Base-by-base conservation (phyloP, 345 rosid genomes). In the Corymbia maculata region DNA sequence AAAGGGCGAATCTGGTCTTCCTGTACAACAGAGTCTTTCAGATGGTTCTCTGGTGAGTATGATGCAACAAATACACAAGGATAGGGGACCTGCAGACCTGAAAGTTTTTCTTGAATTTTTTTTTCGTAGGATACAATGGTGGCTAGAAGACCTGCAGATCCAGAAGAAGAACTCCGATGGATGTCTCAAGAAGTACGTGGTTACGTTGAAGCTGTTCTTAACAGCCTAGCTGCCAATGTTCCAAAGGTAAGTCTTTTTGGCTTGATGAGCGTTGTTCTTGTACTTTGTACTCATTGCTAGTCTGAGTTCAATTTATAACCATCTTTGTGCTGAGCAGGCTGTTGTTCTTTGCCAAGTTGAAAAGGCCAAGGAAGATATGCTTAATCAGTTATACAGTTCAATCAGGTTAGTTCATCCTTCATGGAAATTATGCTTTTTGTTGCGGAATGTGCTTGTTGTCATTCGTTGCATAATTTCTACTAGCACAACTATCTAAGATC, bases 131-230 rank as follows among this genome's bases (percentile, higher is more conserved):
- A 97, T 92, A 94, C 96, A 88, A 96, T 97, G 98, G 95, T 92
- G 95, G 95, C 92, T 87, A 94, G 98, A 92, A 95, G 94, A 91
- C 99, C 99, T 2, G 94, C 94, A 59, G 99, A 98, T 88, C 99
- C 99, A 59, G 99, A 98, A 93, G 99, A 98, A 91, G 99, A 98
- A 91, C 98, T 98, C 42, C 92, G 98, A 80, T 98, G 99, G 99
- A 98, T 98, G 99, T 94, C 99, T 51, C 99, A 98, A 90, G 99
- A 98, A 95, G 98, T 98, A 13, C 99, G 99, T 5, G 99, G 99
- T 89, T 98, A 98, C 84, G 99, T 97, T 68, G 99, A 98, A 95
- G 99, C 99, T 55, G 99, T 98, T 91, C 98, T 98, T 57, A 97
- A 98, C 94, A 98, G 99, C 90, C 98, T 98, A 82, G 98, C 96